A percentile compares a stretch with the other conserved stretches of the same genome.
Conservation (phyloP, 257 asterid species). For the Solanum habrochaites region DNA sequence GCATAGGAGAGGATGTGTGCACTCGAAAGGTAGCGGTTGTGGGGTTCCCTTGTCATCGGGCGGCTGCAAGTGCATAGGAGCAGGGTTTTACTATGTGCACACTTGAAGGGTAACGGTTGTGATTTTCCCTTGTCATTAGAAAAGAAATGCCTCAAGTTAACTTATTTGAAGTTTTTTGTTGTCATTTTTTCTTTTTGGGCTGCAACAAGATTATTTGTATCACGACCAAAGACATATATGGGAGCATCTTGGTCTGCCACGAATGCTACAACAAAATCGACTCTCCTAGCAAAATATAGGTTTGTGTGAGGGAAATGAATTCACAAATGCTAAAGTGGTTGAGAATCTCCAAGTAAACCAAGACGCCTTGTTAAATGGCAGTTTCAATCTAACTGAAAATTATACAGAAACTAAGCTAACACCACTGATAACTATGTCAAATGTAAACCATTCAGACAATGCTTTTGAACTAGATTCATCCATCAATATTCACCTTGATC, state of each 20-base stretch:
- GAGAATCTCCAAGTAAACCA: constrained; percentile 5
- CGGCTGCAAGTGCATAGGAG: no score
- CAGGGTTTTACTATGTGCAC: no score
- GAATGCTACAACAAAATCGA: constrained; percentile 21
- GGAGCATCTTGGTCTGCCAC: constrained; percentile 23
- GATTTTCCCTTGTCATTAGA: no score
- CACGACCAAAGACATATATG: no score
- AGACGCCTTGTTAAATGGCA: constrained; percentile 6
- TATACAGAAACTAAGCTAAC: constrained; percentile 8
- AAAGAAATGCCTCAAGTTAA: no score
- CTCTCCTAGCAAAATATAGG: constrained; percentile 17
- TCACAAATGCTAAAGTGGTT: constrained; percentile 9
- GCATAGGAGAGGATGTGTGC: no score
- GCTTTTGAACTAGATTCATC: constrained; percentile 18
- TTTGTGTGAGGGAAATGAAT: constrained; percentile 14
- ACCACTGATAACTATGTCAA: constrained; percentile 14
- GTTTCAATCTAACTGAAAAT: constrained; percentile 6
- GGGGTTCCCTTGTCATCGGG: no score
- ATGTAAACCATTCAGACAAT: constrained; percentile 9
- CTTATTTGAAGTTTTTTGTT: no score
- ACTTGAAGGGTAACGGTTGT: no score
- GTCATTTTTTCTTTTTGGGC: no score
- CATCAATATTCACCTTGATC: constrained; percentile 12
- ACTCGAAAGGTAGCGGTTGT: no score
- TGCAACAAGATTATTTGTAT: no score